phyloP scores from a whole-genome alignment of 2,329 filamentous ascomycete genomes.

The Arthrobotrys musiformis region DNA sequence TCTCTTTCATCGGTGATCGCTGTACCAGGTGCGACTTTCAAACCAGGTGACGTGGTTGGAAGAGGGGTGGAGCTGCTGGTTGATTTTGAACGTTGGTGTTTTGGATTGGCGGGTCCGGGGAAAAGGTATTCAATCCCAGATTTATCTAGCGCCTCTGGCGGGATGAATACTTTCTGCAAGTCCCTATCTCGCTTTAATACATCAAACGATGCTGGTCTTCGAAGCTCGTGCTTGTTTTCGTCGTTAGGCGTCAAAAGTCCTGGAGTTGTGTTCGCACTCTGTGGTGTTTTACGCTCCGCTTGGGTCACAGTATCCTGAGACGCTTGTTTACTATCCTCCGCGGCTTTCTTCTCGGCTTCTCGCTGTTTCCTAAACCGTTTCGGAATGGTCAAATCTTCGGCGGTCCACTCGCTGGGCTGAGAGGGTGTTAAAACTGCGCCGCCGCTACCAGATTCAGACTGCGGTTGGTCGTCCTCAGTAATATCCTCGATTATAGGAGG shows the following conservation, averaged over 20 bases:
- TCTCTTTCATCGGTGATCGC: conserved; percentile 8
- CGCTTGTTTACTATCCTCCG: background rate
- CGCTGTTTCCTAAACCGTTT: conserved; percentile 26
- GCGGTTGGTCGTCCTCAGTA: background rate
- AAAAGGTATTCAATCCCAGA: conserved; percentile 23
- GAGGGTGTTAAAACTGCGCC: conserved; percentile 21
- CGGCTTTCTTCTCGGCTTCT: background rate
- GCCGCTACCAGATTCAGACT: background rate
- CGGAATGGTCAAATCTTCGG: conserved; percentile 29
- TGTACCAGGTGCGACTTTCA: conserved; percentile 8
- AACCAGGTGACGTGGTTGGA: background rate
- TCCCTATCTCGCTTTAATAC: conserved; percentile 15
- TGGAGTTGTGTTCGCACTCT: conserved; percentile 37
- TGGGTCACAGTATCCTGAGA: background rate
- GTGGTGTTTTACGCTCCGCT: background rate
- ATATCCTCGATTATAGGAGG: conserved; percentile 13
- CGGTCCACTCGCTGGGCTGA: conserved; percentile 34
- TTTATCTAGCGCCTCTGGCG: conserved; percentile 23
- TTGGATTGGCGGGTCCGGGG: conserved; percentile 3
- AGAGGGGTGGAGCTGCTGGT: background rate
- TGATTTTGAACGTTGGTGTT: conserved; percentile 32
- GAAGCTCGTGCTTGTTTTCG: conserved; percentile 16
- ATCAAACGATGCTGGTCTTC: conserved; percentile 39
- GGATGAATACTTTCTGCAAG: conserved; percentile 41
- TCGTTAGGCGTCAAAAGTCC: conserved; percentile 26